Evolutionary conservation across 164 flowering plant genomes (phyloP).

Genomic region (Cinnamomum chago): DNA sequence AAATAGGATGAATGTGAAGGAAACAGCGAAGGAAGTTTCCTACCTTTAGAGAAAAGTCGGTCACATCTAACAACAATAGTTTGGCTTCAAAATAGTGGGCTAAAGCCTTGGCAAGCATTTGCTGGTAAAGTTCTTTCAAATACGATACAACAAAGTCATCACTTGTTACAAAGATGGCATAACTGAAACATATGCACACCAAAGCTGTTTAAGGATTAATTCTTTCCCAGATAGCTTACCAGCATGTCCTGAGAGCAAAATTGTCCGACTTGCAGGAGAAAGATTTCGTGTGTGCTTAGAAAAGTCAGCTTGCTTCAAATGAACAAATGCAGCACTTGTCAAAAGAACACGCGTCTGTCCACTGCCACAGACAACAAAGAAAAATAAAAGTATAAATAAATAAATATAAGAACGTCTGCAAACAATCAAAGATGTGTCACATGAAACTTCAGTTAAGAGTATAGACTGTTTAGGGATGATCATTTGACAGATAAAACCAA

Average conservation of each 20-base stretch:
- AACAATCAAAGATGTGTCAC: not conserved
- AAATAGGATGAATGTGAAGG: conserved; percentile 1
- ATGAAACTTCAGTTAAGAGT: not conserved
- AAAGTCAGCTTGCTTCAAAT: conserved; percentile 74
- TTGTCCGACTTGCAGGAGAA: conserved; percentile 85
- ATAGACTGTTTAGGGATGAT: not conserved
- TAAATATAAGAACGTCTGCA: not conserved
- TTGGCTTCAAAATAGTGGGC: conserved; percentile 90
- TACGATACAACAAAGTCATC: conserved; percentile 10
- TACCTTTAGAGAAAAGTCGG: conserved; percentile 87
- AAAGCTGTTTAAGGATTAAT: not conserved
- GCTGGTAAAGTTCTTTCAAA: conserved; percentile 77
- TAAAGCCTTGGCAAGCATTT: conserved; percentile 96
- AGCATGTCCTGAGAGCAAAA: conserved; percentile 93
- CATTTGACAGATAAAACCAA: not conserved
- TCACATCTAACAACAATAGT: conserved; percentile 75
- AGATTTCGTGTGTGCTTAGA: conserved; percentile 81
- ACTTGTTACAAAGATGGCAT: not conserved
- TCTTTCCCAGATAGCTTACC: conserved; percentile 42
- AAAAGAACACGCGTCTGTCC: conserved; percentile 81
- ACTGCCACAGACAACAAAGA: conserved; percentile 34
- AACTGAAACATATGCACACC: not conserved
- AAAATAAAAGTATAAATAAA: no score
- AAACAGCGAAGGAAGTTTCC: conserved; percentile 6
- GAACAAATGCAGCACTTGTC: conserved; percentile 92